Evolutionary conservation across 1,284 basidiomycete species (phyloP).

Genomic region (Cerioporus squamosus): DNA sequence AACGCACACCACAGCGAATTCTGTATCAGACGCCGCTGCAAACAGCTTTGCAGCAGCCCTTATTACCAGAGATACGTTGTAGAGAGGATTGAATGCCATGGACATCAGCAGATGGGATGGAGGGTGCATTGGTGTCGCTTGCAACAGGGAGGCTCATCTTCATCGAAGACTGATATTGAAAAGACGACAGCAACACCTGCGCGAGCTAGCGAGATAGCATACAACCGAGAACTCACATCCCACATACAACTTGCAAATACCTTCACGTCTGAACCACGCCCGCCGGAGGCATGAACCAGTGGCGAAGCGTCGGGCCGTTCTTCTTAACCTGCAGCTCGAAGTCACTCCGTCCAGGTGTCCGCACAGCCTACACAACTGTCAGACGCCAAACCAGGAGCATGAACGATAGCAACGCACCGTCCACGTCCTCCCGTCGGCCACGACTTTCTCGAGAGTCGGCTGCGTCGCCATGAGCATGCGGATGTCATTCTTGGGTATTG

Average conservation of each 20-base stretch:
- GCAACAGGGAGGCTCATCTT: too few relatives aligned
- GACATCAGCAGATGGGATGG: too few relatives aligned
- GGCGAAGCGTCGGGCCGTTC: constrained; percentile 21
- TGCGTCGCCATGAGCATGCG: constrained; percentile 46
- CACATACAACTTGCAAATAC: not conserved
- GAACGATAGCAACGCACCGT: constrained; percentile 43
- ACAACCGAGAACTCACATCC: not conserved
- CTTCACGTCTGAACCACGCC: not conserved
- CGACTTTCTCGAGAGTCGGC: constrained; percentile 47
- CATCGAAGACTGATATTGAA: too few relatives aligned
- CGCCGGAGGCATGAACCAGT: constrained; percentile 35
- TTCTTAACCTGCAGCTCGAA: constrained; percentile 26
- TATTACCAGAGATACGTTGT: too few relatives aligned
- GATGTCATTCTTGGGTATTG: constrained; percentile 47
- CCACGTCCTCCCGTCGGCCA: constrained; percentile 62
- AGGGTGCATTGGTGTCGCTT: too few relatives aligned
- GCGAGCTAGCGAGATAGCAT: too few relatives aligned
- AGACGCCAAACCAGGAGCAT: not conserved
- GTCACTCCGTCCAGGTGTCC: constrained; percentile 3
- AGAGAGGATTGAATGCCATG: too few relatives aligned
- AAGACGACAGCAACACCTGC: too few relatives aligned
- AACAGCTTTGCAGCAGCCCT: too few relatives aligned
- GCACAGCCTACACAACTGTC: constrained; percentile 15
- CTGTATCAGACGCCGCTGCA: too few relatives aligned
- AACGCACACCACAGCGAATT: too few relatives aligned